These are phyloP conservation scores for Juglanconis oblonga DNA, from an alignment of 2,329 filamentous ascomycete genomes.

Conservation along the genomic window DNA sequence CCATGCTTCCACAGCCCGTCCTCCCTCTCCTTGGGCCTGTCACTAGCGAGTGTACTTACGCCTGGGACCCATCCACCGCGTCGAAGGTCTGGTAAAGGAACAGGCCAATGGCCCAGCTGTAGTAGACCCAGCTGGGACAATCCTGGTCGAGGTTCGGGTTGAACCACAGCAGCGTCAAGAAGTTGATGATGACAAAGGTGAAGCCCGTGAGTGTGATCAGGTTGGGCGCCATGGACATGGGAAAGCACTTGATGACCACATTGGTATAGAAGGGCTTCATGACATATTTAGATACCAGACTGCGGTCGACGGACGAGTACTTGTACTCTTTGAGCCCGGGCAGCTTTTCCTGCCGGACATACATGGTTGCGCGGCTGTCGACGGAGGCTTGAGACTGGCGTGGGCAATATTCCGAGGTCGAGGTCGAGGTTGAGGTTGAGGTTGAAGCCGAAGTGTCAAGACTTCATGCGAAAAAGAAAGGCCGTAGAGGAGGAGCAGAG, in stretches of 20 bases:
- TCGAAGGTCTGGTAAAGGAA: constrained; percentile 99
- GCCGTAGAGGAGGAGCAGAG: background rate
- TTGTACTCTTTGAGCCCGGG: constrained; percentile 90
- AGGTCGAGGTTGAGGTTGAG: background rate
- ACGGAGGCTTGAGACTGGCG: background rate
- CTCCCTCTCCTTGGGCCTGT: no score
- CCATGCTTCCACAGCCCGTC: background rate
- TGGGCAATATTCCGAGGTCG: background rate
- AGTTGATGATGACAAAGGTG: constrained; percentile 82
- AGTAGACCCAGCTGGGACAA: constrained; percentile 94
- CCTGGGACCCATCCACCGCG: constrained; percentile 91
- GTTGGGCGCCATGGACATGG: constrained; percentile 89
- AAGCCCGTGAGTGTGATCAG: constrained; percentile 90
- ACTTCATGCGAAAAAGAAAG: no score
- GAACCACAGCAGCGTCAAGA: constrained; percentile 92
- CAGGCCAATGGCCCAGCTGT: constrained; percentile 81
- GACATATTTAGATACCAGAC: constrained; percentile 84
- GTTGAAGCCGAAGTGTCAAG: no score
- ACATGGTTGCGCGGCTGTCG: constrained; percentile 59
- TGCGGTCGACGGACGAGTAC: constrained; percentile 89
- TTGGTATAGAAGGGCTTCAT: constrained; percentile 97
- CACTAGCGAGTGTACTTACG: constrained; percentile 54
- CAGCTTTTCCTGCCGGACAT: constrained; percentile 89
- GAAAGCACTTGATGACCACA: constrained; percentile 90
- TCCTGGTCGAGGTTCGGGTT: constrained; percentile 91